Evolutionary conservation across 352 stramenopile genomes (phyloP).

Genomic region (Globisporangium heterothallicum): DNA sequence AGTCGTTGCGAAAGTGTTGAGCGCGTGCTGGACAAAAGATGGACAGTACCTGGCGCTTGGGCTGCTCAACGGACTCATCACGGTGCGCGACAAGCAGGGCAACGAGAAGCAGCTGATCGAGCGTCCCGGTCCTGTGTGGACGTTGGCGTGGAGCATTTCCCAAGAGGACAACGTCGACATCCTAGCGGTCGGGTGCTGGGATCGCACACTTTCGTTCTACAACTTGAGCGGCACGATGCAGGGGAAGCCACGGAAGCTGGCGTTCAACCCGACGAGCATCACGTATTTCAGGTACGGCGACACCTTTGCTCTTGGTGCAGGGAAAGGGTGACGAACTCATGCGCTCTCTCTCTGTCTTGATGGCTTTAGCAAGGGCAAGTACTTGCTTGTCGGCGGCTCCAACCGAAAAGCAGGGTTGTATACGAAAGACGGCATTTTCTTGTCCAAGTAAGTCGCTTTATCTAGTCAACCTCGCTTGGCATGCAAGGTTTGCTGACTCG

Average conservation of each 20-base stretch:
- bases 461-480: background rate
- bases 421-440: conserved; percentile 82
- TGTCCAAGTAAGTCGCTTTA: conserved; percentile 33
- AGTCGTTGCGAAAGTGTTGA: conserved; percentile 91
- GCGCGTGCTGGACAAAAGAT: conserved; percentile 89
- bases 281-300: conserved; percentile 84
- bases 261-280: conserved; percentile 91
- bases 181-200: conserved; percentile 92
- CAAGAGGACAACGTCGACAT: conserved; percentile 79
- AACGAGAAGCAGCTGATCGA: conserved; percentile 90
- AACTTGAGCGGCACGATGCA: conserved; percentile 76
- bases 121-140: conserved; percentile 81
- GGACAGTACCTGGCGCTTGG: conserved; percentile 90
- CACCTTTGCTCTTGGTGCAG: too few species aligned
- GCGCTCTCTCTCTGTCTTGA: background rate
- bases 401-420: conserved; percentile 87
- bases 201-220: conserved; percentile 92
- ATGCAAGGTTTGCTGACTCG: background rate
- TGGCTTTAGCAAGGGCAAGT: conserved; percentile 76
- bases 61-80: conserved; percentile 88
- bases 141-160: conserved; percentile 78
- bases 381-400: conserved; percentile 86
- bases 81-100: conserved; percentile 89
- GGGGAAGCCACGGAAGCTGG: conserved; percentile 84
- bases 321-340: too few species aligned